phyloP scores from a whole-genome alignment of 495 filamentous ascomycete species.

The Elasticomyces elasticus region DNA sequence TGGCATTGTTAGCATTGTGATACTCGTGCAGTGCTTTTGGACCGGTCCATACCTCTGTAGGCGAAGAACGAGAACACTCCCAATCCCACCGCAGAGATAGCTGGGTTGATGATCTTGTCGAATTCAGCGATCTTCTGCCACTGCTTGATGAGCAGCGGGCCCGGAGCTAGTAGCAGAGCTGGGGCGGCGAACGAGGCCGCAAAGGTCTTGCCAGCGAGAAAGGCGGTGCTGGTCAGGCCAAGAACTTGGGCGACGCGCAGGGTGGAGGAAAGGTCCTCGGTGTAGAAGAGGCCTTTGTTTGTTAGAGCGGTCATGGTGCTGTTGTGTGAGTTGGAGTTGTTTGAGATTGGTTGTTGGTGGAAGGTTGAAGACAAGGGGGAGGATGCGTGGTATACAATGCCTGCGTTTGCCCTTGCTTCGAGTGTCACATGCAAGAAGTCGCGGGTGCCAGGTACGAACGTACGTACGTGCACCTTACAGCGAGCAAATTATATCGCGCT shows the following conservation, averaged over 20 bases:
- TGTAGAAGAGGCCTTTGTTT: conserved; percentile 1
- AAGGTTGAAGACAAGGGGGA: too few relatives aligned
- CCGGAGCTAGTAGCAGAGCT: conserved; percentile 42
- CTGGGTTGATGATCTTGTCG: conserved; percentile 31
- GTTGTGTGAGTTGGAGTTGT: background rate
- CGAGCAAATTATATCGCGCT: too few relatives aligned
- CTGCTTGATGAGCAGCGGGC: conserved; percentile 42
- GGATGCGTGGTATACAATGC: too few relatives aligned
- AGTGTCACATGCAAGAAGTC: too few relatives aligned
- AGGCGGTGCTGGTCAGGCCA: conserved; percentile 16
- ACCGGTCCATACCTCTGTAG: conserved; percentile 26
- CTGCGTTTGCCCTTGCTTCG: too few relatives aligned
- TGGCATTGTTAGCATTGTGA: background rate
- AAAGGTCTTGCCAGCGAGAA: conserved; percentile 33
- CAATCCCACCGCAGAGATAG: conserved; percentile 27
- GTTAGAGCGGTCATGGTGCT: background rate
- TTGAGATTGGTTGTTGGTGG: background rate
- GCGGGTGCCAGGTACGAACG: too few relatives aligned
- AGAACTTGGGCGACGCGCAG: conserved; percentile 14
- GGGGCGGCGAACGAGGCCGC: conserved; percentile 38
- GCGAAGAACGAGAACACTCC: conserved; percentile 39
- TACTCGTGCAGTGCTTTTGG: background rate
- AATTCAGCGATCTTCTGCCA: conserved; percentile 35
- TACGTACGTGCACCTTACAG: too few relatives aligned
- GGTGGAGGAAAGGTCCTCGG: background rate